These are phyloP conservation scores for Mycena maculata DNA, from an alignment of 768 basidiomycete genomes.

Conservation along the genomic window DNA sequence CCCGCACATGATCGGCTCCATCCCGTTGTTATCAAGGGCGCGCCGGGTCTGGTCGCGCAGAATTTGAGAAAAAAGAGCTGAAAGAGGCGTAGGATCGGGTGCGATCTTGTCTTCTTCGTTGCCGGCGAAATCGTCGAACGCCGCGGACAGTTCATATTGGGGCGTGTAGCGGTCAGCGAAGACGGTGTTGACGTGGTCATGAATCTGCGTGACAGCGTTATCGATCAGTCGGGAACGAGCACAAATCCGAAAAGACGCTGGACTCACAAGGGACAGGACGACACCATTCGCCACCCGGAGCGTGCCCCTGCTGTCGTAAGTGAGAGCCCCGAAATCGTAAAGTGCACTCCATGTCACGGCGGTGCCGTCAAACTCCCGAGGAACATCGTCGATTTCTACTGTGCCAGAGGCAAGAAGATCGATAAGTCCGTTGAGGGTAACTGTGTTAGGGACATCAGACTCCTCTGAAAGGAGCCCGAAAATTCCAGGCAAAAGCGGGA, in stretches of 20 bases:
- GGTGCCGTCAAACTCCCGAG: not conserved
- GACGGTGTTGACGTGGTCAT: not conserved
- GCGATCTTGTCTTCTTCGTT: too few species aligned
- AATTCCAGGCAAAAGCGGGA: not conserved
- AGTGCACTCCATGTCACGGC: conserved; percentile 1
- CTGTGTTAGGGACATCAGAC: not conserved
- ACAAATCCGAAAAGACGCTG: not conserved
- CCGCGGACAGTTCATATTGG: not conserved
- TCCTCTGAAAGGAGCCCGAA: not conserved
- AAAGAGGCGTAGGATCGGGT: not conserved
- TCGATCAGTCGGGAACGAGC: too few species aligned
- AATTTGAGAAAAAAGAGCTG: not conserved
- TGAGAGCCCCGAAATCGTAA: conserved; percentile 1
- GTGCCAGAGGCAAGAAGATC: conserved; percentile 10
- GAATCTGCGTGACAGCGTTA: not conserved
- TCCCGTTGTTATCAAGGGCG: not conserved
- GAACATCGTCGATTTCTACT: not conserved
- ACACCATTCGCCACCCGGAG: not conserved
- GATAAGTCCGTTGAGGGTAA: conserved; percentile 6
- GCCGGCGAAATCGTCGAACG: not conserved
- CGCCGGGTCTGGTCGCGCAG: conserved; percentile 1
- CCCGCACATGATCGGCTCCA: conserved; percentile 16
- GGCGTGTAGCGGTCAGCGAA: not conserved
- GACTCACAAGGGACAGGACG: conserved; percentile 1
- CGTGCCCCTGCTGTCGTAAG: not conserved